Evolutionary conservation across 2,329 filamentous ascomycete species (phyloP), one percentile per base, ranked within the genome.

Genomic region (Tolypocladium sp.): DNA sequence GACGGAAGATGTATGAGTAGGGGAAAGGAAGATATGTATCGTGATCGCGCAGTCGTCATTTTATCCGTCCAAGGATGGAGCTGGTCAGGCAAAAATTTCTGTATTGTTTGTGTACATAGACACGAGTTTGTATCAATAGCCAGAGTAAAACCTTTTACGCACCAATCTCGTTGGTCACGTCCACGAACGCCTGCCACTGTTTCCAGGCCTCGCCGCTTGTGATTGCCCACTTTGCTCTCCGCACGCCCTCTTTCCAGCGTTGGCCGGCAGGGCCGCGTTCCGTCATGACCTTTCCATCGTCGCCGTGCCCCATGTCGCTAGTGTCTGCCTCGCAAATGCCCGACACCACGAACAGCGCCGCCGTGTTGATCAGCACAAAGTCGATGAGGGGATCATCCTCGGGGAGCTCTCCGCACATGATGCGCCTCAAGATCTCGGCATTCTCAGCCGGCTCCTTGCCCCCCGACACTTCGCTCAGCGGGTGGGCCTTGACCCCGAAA

Each of bases 321-420:
- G 80, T 82, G 60, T 96, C 89, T 0, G 88, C 85, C 64, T 97
- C 93, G 70, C 92, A 96, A 40, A 96, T 79, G 3, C 94, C 94
- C 2, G 91, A 88, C 4, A 89, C 83, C 0, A 96, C 93, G 57
- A 99, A 82, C 57, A 99, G 77, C 2, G 92, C 91, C 0, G 93
- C 92, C 2, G 93, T 90, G 70, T 99, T 99, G 75, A 97, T 89
- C 57, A 97, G 81, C 25, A 99, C 91, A 69, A 99, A 99, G 70
- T 96, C 88, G 62, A 97, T 74, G 57, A 99, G 90, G 0, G 94
- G 91, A 66, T 96, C 85, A 65, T 96, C 85, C 13, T 82, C 82
- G 1, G 85, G 77, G 54, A 95, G 73, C 72, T 95, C 82, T 62
- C 89, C 88, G 57, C 81, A 80, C 59, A 99, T 75, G 51, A 99